phyloP scores from a whole-genome alignment of 169 alveolate species.

The Plasmodium fragile region DNA sequence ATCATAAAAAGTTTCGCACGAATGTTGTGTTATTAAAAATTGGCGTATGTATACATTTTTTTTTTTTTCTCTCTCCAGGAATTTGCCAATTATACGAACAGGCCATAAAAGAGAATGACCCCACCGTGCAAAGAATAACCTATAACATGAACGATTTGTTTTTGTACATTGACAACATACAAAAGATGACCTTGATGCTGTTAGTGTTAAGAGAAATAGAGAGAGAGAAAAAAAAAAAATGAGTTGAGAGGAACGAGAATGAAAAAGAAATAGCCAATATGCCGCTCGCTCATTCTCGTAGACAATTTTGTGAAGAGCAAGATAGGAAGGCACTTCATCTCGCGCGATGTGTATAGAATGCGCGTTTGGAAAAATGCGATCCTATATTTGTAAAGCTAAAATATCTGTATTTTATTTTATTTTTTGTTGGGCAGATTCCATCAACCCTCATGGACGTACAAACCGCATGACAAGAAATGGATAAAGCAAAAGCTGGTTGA shows the following conservation, averaged over 20 bases:
- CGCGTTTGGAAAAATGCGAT: neutral
- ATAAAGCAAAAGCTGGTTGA: slow-evolving; percentile 75
- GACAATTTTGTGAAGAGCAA: neutral
- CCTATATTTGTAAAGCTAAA: neutral
- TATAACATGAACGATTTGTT: slow-evolving; percentile 74
- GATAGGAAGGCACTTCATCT: neutral
- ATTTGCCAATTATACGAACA: slow-evolving; percentile 76
- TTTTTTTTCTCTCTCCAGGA: slow-evolving; percentile 15
- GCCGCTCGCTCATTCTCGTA: neutral
- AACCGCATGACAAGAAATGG: slow-evolving; percentile 74
- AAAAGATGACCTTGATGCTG: slow-evolving; percentile 64
- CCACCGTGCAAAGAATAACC: slow-evolving; percentile 73
- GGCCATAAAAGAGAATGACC: slow-evolving; percentile 77
- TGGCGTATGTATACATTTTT: neutral
- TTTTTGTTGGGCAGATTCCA: slow-evolving; percentile 35
- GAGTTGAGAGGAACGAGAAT: neutral
- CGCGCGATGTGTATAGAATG: neutral
- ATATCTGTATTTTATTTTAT: slow-evolving; percentile 8
- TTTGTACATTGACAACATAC: slow-evolving; percentile 68
- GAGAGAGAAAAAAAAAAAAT: neutral
- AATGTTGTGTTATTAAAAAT: neutral
- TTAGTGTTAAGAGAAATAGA: slow-evolving; percentile 12
- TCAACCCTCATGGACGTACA: slow-evolving; percentile 57
- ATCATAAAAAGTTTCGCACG: neutral
- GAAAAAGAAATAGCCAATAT: slow-evolving; percentile 15